Percentiles rank a stretch among this genome's conserved stretches.
Conservation (phyloP, 1,284 basidiomycete species). For the Naganishia albida region DNA sequence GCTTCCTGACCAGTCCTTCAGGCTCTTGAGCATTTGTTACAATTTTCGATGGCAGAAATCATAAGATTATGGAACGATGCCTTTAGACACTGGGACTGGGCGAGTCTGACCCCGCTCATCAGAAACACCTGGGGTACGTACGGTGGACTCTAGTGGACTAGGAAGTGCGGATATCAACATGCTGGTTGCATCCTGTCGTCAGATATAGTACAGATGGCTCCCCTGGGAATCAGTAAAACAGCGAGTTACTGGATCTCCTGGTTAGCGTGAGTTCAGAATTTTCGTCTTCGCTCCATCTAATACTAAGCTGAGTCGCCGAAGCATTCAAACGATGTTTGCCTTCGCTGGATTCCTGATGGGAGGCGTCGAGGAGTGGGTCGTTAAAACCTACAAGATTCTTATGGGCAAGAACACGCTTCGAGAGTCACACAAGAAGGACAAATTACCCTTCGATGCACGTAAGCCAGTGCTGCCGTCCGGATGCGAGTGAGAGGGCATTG, state of each 20-base stretch:
- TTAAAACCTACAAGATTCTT: neutral
- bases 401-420: conserved; percentile 1
- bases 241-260: conserved; percentile 20
- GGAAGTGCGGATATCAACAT: no score
- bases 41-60: neutral
- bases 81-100: neutral
- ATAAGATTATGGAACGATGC: conserved; percentile 1
- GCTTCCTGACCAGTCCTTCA: neutral
- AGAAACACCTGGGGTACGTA: conserved; percentile 9
- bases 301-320: neutral
- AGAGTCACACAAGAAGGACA: neutral
- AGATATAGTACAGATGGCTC: conserved; percentile 1
- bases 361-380: conserved; percentile 6
- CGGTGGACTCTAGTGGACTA: no score
- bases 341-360: conserved; percentile 26
- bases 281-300: no score
- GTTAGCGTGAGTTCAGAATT: neutral
- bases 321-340: conserved; percentile 22
- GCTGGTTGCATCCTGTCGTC: neutral
- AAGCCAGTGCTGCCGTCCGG: neutral
- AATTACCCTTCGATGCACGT: conserved; percentile 14
- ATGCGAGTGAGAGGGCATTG: neutral
- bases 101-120: neutral
- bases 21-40: neutral
- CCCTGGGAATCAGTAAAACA: neutral